phyloP scores from a whole-genome alignment of 2,329 filamentous ascomycete genomes.

The Pestalotiopsis sp. region DNA sequence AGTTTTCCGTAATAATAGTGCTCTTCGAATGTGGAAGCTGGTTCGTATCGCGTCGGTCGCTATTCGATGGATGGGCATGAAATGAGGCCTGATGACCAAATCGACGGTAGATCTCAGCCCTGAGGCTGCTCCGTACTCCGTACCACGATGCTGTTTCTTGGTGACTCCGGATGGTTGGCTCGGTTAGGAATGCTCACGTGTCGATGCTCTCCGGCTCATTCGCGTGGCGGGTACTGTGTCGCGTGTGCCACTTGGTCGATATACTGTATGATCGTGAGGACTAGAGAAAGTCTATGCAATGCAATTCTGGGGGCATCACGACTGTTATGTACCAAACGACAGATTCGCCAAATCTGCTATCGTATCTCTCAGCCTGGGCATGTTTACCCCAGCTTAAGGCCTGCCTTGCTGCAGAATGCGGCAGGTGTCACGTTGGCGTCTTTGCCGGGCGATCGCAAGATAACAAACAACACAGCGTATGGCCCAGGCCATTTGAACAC shows the following conservation, averaged over 20 bases:
- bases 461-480: background rate
- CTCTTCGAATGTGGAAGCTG: background rate
- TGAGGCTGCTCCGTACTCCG: too few relatives aligned
- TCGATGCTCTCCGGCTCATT: background rate
- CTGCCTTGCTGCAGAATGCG: slow-evolving; percentile 6
- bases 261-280: background rate
- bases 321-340: background rate
- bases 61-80: too few relatives aligned
- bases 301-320: background rate
- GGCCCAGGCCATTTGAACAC: background rate
- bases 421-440: slow-evolving; percentile 9
- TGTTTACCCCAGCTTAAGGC: background rate
- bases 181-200: background rate
- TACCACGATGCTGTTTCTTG: background rate
- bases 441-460: background rate
- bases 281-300: background rate
- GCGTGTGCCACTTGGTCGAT: background rate
- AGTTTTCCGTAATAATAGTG: background rate
- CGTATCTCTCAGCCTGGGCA: background rate
- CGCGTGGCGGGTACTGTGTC: background rate
- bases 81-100: too few relatives aligned
- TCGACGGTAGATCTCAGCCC: too few relatives aligned
- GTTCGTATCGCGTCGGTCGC: too few relatives aligned
- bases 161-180: background rate
- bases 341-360: background rate